Evolutionary conservation across 1,284 basidiomycete genomes (phyloP), one percentile per base, ranked within the genome.

Genomic region (Austroboletus novae-zelandiae): DNA sequence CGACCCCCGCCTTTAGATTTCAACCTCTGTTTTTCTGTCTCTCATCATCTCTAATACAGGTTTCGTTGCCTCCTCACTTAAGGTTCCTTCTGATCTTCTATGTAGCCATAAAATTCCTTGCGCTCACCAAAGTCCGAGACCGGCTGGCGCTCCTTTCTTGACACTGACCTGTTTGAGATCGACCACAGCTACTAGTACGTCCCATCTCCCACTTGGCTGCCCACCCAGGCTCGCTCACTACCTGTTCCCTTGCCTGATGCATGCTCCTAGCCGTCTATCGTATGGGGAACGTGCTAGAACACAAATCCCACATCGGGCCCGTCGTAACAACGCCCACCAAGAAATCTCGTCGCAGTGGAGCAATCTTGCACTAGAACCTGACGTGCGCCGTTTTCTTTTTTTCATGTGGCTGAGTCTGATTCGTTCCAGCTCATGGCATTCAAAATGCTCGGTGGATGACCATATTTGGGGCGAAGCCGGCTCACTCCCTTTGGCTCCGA

Each of bases 401-500:
- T 45, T 47, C 18, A 5, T 14, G 15, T 7, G 11, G 20, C 52
- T 57, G 47, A 62, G 18, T 31, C 25, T 5, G 1, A 20, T 43
- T 9, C n/a, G 6, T 53, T 0, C 25, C 7, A 84, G 83, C 75
- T 77, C 4, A 61, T 69, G 40, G 73, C 78, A 2, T 83, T 84
- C 47, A 68, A 75, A 50, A 74, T 67, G 9, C 73, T 84, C n/a
- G 74, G 70, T 9, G 59, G 25, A 30, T 7, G 64, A 65, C 13
- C 59, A 57, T 49, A 42, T 57, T 35, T 43, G 39, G 37, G 53
- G 55, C n/a, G 59, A 60, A 14, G 31, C 57, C 25, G 40, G 23
- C 1, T 5, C 15, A 4, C 27, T 36, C 14, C 48, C 52, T 30
- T 46, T 46, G 0, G 6, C 45, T 5, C 51, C 52, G 23, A 48